These are phyloP conservation scores for Cryptomeria japonica DNA, from an alignment of 75 land plant species.

Conservation along the genomic window DNA sequence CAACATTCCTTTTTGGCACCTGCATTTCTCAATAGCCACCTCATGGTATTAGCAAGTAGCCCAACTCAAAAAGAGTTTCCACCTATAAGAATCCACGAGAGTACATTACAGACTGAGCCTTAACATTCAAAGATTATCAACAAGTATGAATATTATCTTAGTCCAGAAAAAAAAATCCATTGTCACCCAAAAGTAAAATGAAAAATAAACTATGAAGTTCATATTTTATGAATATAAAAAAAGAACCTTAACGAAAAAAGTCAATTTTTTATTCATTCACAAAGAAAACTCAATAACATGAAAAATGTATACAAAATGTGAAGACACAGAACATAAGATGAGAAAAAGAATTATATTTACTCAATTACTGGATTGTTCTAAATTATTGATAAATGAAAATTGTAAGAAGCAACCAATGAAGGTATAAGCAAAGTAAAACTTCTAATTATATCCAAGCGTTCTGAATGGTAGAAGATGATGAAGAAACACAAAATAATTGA, in stretches of 20 bases:
- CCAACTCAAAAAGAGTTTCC: neutral
- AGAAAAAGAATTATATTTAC: no score
- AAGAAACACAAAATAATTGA: no score
- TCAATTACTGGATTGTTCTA: no score
- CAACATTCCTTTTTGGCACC: constrained; percentile 64
- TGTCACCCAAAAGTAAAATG: neutral
- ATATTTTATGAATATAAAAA: neutral
- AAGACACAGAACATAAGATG: neutral
- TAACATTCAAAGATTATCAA: neutral
- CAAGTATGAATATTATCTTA: neutral
- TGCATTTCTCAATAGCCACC: neutral
- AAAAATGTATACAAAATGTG: neutral
- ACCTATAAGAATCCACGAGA: neutral
- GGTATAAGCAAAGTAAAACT: no score
- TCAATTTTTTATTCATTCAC: no score
- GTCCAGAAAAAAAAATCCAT: neutral
- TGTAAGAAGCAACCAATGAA: no score
- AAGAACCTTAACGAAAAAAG: neutral
- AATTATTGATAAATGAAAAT: no score
- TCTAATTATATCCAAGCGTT: no score
- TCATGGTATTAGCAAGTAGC: constrained; percentile 13
- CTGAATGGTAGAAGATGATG: no score
- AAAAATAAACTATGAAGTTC: neutral
- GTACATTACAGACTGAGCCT: neutral
- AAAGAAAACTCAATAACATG: neutral